Conservation (phyloP, 148 eudicot genomes). For the Silene uniflora region DNA sequence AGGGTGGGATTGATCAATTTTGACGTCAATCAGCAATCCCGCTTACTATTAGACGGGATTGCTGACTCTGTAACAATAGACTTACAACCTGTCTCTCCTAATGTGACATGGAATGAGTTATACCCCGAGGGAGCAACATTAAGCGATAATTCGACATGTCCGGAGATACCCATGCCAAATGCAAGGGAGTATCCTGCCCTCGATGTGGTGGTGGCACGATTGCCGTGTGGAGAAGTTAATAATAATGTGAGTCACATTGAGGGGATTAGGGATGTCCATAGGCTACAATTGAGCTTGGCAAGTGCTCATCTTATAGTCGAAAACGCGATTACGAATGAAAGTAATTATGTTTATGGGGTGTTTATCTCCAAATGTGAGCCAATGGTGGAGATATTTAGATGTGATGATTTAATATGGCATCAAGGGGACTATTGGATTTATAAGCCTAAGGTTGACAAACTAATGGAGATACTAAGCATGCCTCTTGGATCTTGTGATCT, state of each 20-base stretch:
- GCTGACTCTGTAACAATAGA: not conserved
- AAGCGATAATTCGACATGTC: not conserved
- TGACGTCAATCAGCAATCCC: not conserved
- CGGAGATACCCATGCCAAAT: not conserved
- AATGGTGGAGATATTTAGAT: constrained; percentile 73
- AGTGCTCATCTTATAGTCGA: constrained; percentile 50
- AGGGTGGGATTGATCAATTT: not conserved
- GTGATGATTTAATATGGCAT: constrained; percentile 65
- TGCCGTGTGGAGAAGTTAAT: constrained; percentile 36
- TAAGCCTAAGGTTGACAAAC: constrained; percentile 47
- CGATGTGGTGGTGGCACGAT: constrained; percentile 50
- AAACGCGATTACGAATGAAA: constrained; percentile 12
- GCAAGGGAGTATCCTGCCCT: constrained; percentile 4
- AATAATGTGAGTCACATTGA: not conserved
- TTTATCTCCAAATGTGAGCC: constrained; percentile 63
- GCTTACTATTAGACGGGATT: not conserved
- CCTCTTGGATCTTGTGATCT: constrained; percentile 72
- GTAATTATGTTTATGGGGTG: constrained; percentile 37
- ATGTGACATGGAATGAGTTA: constrained; percentile 7
- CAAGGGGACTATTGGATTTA: constrained; percentile 48
- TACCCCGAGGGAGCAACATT: not conserved
- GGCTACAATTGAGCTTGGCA: constrained; percentile 63
- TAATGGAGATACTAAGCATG: constrained; percentile 41
- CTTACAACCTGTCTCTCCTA: not conserved
- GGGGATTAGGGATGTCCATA: constrained; percentile 51